phyloP scores from a whole-genome alignment of 1,284 basidiomycete species.

The Wallemia ichthyophaga region DNA sequence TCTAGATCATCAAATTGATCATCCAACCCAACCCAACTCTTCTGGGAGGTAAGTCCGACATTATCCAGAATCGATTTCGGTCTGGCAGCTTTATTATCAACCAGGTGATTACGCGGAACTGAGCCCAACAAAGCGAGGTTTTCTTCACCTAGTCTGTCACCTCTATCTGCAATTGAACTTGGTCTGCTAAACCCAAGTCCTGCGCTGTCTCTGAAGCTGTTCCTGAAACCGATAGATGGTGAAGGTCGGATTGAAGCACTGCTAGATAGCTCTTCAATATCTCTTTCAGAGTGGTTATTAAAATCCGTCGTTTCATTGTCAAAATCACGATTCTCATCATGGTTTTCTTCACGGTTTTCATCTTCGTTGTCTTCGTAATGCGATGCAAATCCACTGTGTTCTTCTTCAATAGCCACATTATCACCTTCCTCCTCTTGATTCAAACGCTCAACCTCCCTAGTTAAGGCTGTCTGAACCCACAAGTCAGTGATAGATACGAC shows the following conservation, averaged over 20 bases:
- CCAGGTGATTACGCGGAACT: background rate
- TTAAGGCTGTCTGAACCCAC: background rate
- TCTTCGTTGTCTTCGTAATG: background rate
- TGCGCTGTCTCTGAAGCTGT: background rate
- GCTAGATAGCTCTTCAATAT: background rate
- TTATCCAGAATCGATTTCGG: background rate
- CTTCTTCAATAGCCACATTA: background rate
- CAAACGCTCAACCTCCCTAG: background rate
- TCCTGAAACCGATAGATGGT: background rate
- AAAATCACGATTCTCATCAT: no score
- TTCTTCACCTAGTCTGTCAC: background rate
- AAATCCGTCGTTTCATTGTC: background rate
- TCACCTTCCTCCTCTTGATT: background rate
- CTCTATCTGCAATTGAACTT: background rate
- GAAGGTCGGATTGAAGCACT: background rate
- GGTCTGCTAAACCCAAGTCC: background rate
- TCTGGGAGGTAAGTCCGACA: background rate
- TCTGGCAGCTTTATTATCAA: background rate
- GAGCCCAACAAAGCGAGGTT: background rate
- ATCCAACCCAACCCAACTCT: background rate
- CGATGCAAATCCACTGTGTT: background rate
- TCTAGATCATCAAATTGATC: background rate
- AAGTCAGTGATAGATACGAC: conserved; percentile 1
- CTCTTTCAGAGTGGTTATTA: background rate
- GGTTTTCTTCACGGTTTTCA: no score